A percentile compares a stretch with the other conserved stretches of the same genome.
phyloP scores from a whole-genome alignment of 306 rosid genomes.

The Acacia confusa region DNA sequence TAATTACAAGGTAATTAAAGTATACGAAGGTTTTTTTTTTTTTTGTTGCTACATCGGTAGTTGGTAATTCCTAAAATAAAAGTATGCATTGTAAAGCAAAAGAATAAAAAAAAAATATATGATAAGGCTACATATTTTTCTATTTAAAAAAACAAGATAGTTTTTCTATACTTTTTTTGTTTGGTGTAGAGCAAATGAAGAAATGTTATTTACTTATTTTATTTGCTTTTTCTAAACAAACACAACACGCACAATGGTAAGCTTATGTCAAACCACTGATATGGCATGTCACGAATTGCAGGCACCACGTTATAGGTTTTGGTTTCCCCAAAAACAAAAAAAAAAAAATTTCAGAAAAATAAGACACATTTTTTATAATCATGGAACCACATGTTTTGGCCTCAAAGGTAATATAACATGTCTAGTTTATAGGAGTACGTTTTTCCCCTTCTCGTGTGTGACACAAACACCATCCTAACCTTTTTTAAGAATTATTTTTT shows the following conservation, averaged over 20 bases:
- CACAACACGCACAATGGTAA: conserved; percentile 7
- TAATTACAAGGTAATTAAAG: not conserved
- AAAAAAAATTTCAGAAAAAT: conserved; percentile 33
- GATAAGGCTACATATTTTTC: not conserved
- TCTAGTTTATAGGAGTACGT: conserved; percentile 42
- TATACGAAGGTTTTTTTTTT: not conserved
- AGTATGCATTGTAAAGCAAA: not conserved
- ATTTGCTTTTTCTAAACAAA: conserved; percentile 27
- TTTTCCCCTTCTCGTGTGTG: conserved; percentile 34
- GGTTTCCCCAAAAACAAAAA: conserved; percentile 2
- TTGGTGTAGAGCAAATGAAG: conserved; percentile 2
- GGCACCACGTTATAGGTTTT: conserved; percentile 28
- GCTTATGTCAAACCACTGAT: conserved; percentile 38
- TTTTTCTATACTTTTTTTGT: not conserved
- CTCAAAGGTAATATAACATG: conserved; percentile 52
- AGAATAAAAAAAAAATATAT: not conserved
- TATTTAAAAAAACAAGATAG: not conserved
- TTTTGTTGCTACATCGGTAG: not conserved
- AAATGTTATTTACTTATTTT: conserved; percentile 10
- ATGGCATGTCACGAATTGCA: conserved; percentile 35
- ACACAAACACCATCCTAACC: conserved; percentile 42
- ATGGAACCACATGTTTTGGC: conserved; percentile 44
- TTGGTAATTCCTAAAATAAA: not conserved
- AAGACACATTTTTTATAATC: conserved; percentile 26
- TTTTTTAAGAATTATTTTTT: not conserved